These are phyloP conservation scores for Nitzschia putrida DNA, from an alignment of 108 stramenopile genomes.

Conservation along the genomic window DNA sequence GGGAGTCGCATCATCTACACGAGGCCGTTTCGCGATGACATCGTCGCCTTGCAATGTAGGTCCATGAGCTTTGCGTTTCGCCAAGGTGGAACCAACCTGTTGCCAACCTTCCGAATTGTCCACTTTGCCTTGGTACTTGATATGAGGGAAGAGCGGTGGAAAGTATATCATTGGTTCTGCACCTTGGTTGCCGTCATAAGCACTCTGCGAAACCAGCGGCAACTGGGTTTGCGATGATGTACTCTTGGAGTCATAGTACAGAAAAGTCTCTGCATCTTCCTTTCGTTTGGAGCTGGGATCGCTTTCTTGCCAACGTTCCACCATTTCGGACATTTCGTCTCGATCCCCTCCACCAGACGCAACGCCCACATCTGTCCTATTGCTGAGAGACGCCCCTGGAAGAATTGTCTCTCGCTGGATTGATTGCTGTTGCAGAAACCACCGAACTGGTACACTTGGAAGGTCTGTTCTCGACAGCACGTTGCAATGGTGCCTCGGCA, in stretches of 20 bases:
- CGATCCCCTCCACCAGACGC: neutral
- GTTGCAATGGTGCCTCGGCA: neutral
- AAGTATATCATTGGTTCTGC: constrained; percentile 65
- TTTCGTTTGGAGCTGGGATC: constrained; percentile 13
- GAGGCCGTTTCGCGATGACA: constrained; percentile 1
- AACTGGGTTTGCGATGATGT: neutral
- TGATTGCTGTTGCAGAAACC: constrained; percentile 1
- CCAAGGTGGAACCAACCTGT: neutral
- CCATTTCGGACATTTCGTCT: constrained; percentile 1
- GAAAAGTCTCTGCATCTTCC: constrained; percentile 19
- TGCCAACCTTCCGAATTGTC: neutral
- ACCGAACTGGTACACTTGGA: neutral
- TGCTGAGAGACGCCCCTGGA: neutral
- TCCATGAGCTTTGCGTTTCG: neutral
- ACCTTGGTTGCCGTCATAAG: constrained; percentile 59
- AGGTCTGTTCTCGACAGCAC: constrained; percentile 12
- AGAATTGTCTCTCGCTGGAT: neutral
- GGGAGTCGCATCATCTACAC: neutral
- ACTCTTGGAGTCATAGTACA: constrained; percentile 19
- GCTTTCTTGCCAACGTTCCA: constrained; percentile 21
- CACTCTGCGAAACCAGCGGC: constrained; percentile 26
- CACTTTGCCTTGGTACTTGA: neutral
- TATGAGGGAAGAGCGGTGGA: constrained; percentile 50
- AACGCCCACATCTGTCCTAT: neutral
- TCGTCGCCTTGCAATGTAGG: constrained; percentile 7